These are phyloP conservation scores for Uncinocarpus reesii DNA, from an alignment of 2,329 filamentous ascomycete genomes.

Conservation along the genomic window DNA sequence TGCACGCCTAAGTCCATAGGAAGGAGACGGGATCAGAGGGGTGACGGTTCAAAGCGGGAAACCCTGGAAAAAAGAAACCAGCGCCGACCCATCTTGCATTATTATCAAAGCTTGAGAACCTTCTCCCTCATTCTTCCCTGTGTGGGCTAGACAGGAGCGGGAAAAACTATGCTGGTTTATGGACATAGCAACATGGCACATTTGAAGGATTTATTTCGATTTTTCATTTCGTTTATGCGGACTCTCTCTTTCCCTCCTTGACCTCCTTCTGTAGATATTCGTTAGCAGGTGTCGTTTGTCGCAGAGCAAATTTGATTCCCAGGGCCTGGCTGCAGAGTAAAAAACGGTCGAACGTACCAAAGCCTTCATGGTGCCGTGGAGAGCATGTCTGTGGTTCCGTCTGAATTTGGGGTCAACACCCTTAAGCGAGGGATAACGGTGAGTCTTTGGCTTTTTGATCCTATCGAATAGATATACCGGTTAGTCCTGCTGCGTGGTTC, in stretches of 20 bases:
- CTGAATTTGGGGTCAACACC: slow-evolving; percentile 99
- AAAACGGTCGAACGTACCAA: slow-evolving; percentile 55
- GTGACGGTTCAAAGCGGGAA: no score
- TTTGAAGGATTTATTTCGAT: slow-evolving; percentile 9
- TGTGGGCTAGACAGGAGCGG: not conserved
- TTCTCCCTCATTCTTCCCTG: slow-evolving; percentile 6
- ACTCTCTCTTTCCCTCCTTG: slow-evolving; percentile 88
- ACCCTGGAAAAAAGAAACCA: not conserved
- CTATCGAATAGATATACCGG: slow-evolving; percentile 39
- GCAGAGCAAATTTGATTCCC: no score
- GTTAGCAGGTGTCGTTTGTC: slow-evolving; percentile 22
- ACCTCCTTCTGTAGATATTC: slow-evolving; percentile 69
- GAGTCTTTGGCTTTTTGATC: slow-evolving; percentile 99
- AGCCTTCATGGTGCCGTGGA: slow-evolving; percentile 96
- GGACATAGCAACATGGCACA: slow-evolving; percentile 9
- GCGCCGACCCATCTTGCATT: slow-evolving; percentile 7
- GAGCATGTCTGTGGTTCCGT: slow-evolving; percentile 98
- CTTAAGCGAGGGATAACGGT: slow-evolving; percentile 97
- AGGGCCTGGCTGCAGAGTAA: not conserved
- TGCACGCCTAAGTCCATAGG: no score
- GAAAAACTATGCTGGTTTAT: slow-evolving; percentile 9
- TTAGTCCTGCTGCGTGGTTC: not conserved
- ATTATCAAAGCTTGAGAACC: not conserved
- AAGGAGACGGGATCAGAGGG: no score
- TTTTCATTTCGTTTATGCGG: slow-evolving; percentile 51